Base-by-base conservation (phyloP, 1,284 basidiomycete genomes). In the Apiotrichum gracile region DNA sequence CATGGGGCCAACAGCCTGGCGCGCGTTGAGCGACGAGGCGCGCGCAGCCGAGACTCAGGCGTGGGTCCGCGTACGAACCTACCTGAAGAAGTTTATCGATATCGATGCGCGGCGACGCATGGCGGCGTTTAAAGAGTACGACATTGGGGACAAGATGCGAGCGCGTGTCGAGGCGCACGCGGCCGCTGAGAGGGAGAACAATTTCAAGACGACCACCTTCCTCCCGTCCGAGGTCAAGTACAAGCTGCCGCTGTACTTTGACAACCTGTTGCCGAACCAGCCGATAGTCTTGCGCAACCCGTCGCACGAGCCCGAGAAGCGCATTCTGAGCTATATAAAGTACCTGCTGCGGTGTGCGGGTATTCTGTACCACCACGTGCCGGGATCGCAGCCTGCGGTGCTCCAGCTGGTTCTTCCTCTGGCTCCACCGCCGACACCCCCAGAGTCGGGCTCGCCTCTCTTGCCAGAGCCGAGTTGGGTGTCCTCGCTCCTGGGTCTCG, bases 141-240 rank as follows among this genome's bases (percentile, higher is more conserved):
- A 71, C 31, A 49, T 70, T 14, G 70, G 72, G 6, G 57, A 62
- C 12, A 46, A 52, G 35, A 61, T 67, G 25, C 47, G 48, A 2
- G 46, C 54, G 12, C 54, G 68, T n/a, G 61, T 73, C 0, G 54
- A 49, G 1, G 49, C 49, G 12, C 67, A 64, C 52, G 46, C 49
- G 45, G 58, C 34, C 9, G 7, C 24, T 16, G 33, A 39, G 42
- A 27, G 38, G 24, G 35, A 43, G 17, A 26, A 57, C 26, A 65
- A 71, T 47, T 79, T 82, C 72, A 81, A 80, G 59, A 76, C 75
- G 49, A 78, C 78, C 7, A 75, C 74, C 1, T 82, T 78, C 57
- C 56, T 76, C n/a, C 68, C 77, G 1, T 57, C 73, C 5, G 68
- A 76, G 21, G 69, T 78, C 33, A 78, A 77, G 59, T 78, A 81